phyloP scores from a whole-genome alignment of 495 filamentous ascomycete species.

The Neurospora sp. region DNA sequence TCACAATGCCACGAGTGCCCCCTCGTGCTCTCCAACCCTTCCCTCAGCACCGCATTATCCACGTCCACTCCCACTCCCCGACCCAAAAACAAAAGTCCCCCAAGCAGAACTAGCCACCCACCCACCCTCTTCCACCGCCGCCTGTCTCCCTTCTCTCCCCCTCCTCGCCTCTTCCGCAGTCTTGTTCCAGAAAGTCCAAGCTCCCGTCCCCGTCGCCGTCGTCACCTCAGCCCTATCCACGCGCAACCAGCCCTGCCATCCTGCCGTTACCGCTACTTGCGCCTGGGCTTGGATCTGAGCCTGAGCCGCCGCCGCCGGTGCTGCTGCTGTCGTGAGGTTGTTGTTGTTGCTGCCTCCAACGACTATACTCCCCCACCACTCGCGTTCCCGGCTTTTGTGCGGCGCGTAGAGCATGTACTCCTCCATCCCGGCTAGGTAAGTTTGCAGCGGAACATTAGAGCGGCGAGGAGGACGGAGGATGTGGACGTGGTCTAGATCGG shows the following conservation, averaged over 20 bases:
- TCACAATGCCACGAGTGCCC: neutral
- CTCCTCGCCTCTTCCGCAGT: conserved; percentile 13
- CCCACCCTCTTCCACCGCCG: conserved; percentile 12
- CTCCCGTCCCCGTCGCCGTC: neutral
- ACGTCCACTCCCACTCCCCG: neutral
- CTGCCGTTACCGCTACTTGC: conserved; percentile 23
- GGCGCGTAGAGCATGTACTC: conserved; percentile 39
- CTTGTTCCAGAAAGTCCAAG: conserved; percentile 4
- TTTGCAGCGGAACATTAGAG: neutral
- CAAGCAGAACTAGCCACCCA: conserved; percentile 20
- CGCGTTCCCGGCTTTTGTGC: conserved; percentile 32
- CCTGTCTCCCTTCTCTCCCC: conserved; percentile 11
- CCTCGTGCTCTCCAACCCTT: neutral
- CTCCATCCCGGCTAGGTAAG: conserved; percentile 23
- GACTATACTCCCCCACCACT: conserved; percentile 42
- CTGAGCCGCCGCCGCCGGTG: too few species aligned
- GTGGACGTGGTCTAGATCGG: conserved; percentile 31
- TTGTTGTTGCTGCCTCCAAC: conserved; percentile 21
- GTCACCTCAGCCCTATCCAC: conserved; percentile 32
- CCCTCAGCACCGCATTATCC: neutral
- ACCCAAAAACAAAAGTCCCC: conserved; percentile 17
- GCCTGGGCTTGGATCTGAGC: conserved; percentile 4
- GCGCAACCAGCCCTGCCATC: conserved; percentile 40
- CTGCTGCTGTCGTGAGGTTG: conserved; percentile 1
- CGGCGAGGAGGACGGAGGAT: conserved; percentile 24